Evolutionary conservation across 129 eudicot species (phyloP).

Genomic region (Helichrysum umbraculigerum): DNA sequence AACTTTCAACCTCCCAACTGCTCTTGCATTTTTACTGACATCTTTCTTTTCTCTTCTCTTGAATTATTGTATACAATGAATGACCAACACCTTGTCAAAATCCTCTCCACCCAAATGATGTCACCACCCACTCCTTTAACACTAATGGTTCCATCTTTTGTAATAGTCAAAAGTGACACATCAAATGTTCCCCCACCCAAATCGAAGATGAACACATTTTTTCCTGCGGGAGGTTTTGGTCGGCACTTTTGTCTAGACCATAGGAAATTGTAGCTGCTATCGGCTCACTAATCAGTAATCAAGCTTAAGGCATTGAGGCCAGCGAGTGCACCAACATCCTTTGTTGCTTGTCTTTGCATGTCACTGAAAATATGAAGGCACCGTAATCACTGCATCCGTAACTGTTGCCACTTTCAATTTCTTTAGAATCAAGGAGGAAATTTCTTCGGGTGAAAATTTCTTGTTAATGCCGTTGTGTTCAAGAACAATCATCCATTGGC

Average conservation of each 20-base stretch:
- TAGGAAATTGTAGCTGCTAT: slow-evolving; percentile 27
- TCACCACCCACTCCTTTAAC: too few relatives aligned
- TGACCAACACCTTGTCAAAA: neutral
- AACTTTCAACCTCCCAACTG: neutral
- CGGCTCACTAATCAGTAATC: slow-evolving; percentile 23
- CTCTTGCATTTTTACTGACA: neutral
- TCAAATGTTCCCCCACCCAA: too few relatives aligned
- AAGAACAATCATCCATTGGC: too few relatives aligned
- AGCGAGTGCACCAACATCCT: slow-evolving; percentile 15
- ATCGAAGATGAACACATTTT: too few relatives aligned
- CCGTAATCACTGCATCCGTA: slow-evolving; percentile 9
- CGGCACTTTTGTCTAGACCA: slow-evolving; percentile 8
- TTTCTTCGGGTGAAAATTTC: too few relatives aligned
- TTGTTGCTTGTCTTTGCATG: slow-evolving; percentile 22
- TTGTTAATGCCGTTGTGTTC: too few relatives aligned
- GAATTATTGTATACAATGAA: slow-evolving; percentile 21
- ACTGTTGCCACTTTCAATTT: too few relatives aligned
- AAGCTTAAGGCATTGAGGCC: slow-evolving; percentile 14
- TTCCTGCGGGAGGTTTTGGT: neutral
- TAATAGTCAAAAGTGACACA: too few relatives aligned
- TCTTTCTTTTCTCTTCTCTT: slow-evolving; percentile 15
- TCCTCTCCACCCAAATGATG: too few relatives aligned
- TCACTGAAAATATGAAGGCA: slow-evolving; percentile 27
- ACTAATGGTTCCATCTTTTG: too few relatives aligned
- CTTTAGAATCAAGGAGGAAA: too few relatives aligned